Evolutionary conservation across 1,139 yeast genomes (phyloP).

Genomic region (Wickerhamiella infanticola): DNA sequence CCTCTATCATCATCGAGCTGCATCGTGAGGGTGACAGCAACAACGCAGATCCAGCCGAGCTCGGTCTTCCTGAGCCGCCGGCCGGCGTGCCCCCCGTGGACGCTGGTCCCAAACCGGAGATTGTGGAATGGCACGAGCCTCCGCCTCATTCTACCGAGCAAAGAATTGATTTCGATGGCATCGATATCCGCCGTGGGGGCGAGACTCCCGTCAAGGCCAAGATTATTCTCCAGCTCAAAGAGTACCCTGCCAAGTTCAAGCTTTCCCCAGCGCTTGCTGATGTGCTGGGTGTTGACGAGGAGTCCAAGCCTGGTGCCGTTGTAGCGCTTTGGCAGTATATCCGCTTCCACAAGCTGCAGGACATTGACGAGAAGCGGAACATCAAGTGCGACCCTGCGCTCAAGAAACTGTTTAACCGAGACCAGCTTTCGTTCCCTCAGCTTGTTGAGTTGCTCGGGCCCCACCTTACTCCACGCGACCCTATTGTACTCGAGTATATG

Average conservation of each 20-base stretch:
- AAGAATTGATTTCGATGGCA: constrained; percentile 58
- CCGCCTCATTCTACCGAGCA: constrained; percentile 15
- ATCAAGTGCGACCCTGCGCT: constrained; percentile 59
- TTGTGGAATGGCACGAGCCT: constrained; percentile 57
- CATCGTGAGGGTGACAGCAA: constrained; percentile 19
- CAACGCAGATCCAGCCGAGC: not conserved
- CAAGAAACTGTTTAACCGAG: constrained; percentile 31
- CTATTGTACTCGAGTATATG: constrained; percentile 59
- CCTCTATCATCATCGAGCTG: constrained; percentile 73
- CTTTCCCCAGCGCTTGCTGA: constrained; percentile 51
- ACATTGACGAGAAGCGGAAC: constrained; percentile 37
- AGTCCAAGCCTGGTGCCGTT: constrained; percentile 76
- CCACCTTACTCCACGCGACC: constrained; percentile 56
- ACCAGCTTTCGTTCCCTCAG: constrained; percentile 46
- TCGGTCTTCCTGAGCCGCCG: not conserved
- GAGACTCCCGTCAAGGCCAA: constrained; percentile 47
- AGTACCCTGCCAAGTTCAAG: constrained; percentile 47
- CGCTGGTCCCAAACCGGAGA: constrained; percentile 20
- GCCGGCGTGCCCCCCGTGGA: not conserved
- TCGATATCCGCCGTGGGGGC: constrained; percentile 76
- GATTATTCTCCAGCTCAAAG: constrained; percentile 69
- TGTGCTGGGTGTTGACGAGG: constrained; percentile 59
- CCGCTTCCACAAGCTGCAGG: constrained; percentile 53
- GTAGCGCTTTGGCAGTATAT: constrained; percentile 82
- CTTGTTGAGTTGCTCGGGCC: constrained; percentile 55